Conservation (phyloP, 2,329 filamentous ascomycete species). For the Nemania abortiva region DNA sequence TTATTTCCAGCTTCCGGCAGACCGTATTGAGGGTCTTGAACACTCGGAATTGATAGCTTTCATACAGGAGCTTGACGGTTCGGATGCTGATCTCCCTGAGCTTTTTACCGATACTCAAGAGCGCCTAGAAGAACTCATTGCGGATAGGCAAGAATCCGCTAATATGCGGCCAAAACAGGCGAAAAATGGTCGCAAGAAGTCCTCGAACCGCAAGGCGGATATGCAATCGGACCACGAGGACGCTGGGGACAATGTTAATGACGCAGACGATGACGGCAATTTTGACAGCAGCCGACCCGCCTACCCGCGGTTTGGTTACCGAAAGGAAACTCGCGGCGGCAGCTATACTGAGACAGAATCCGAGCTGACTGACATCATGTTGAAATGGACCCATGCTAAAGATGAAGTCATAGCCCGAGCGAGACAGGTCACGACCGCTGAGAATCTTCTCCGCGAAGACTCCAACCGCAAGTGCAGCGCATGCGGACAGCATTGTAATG, state of each 20-base stretch:
- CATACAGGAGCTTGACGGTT: constrained; percentile 16
- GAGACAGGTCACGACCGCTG: constrained; percentile 37
- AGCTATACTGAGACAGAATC: constrained; percentile 42
- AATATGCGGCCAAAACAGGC: neutral
- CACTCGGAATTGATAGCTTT: constrained; percentile 11
- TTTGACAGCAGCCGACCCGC: constrained; percentile 1
- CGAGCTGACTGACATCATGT: constrained; percentile 39
- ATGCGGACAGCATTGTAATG: constrained; percentile 27
- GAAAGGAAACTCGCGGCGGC: constrained; percentile 37
- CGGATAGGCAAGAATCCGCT: neutral
- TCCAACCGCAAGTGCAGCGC: constrained; percentile 26
- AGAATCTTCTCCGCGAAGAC: constrained; percentile 15
- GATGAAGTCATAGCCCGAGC: constrained; percentile 34
- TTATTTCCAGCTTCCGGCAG: constrained; percentile 28
- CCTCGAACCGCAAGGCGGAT: neutral
- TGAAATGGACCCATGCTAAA: constrained; percentile 36
- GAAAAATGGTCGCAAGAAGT: neutral
- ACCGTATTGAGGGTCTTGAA: neutral
- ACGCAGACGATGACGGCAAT: neutral
- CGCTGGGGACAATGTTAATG: neutral
- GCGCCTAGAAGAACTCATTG: constrained; percentile 2
- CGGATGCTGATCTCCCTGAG: neutral
- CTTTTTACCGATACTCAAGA: neutral
- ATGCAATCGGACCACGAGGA: neutral
- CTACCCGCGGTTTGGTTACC: constrained; percentile 15